A percentile compares a stretch with the other conserved stretches of the same genome.
Conservation (phyloP, 1,284 basidiomycete species). For the Cryptococcus neoformans region DNA sequence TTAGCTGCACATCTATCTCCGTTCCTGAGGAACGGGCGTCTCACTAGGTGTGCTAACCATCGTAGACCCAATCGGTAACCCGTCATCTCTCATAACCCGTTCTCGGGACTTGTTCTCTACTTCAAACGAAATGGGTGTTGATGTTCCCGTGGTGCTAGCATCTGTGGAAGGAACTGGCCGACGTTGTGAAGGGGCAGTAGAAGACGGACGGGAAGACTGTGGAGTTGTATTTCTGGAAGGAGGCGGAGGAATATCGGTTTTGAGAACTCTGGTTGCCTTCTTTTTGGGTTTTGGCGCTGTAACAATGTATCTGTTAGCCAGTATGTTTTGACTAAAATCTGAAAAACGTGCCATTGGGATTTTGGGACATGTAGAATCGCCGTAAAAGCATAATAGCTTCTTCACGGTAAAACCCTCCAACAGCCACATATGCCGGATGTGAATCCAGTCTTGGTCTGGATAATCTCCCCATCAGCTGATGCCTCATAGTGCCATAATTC, state of each 20-base stretch:
- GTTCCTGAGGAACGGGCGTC: too few species aligned
- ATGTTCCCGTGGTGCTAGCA: too few species aligned
- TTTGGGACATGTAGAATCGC: conserved; percentile 94
- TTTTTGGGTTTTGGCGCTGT: conserved; percentile 50
- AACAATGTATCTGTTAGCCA: not conserved
- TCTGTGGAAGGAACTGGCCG: not conserved
- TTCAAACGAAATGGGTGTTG: too few species aligned
- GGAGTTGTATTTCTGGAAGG: conserved; percentile 22
- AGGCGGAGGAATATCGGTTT: conserved; percentile 48
- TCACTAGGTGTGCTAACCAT: too few species aligned
- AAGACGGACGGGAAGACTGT: conserved; percentile 16
- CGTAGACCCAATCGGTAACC: too few species aligned
- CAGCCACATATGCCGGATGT: conserved; percentile 72
- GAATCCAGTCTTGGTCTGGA: conserved; percentile 56
- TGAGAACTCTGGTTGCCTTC: conserved; percentile 48
- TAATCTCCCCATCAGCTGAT: not conserved
- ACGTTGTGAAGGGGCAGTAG: conserved; percentile 9
- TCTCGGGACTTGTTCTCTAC: too few species aligned
- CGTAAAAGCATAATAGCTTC: conserved; percentile 94
- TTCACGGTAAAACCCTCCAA: conserved; percentile 80
- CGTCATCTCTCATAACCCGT: too few species aligned
- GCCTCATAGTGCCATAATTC: not conserved
- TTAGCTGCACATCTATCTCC: too few species aligned
- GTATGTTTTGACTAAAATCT: not conserved
- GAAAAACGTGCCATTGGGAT: conserved; percentile 71